Evolutionary conservation across 2,329 filamentous ascomycete species (phyloP).

Genomic region (Pseudogymnoascus pannorum): DNA sequence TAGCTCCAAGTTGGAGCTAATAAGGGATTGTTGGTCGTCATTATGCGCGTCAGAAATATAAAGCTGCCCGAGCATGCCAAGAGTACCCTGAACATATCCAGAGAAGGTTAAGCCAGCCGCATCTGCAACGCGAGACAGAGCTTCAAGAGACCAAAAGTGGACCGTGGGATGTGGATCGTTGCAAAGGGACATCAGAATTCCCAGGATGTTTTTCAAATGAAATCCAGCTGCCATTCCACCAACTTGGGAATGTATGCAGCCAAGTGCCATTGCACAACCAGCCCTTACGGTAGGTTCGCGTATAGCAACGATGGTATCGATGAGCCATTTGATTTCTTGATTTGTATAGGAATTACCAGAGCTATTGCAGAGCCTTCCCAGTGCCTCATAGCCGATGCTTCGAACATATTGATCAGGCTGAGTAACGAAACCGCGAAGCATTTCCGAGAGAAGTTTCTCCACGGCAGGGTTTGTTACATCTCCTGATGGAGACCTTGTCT

Average conservation of each 20-base stretch:
- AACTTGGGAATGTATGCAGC: constrained; percentile 88
- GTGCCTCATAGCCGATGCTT: constrained; percentile 72
- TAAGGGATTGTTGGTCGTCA: constrained; percentile 67
- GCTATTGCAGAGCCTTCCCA: constrained; percentile 68
- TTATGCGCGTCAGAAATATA: constrained; percentile 92
- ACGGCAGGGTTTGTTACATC: constrained; percentile 68
- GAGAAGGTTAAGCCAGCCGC: constrained; percentile 90
- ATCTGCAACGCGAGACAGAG: constrained; percentile 76
- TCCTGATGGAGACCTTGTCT: constrained; percentile 65
- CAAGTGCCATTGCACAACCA: constrained; percentile 88
- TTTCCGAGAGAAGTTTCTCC: constrained; percentile 76
- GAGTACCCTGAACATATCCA: constrained; percentile 77
- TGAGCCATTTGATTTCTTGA: constrained; percentile 79
- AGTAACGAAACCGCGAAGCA: constrained; percentile 63
- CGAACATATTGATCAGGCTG: constrained; percentile 82
- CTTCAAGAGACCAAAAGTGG: constrained; percentile 93
- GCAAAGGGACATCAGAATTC: constrained; percentile 94
- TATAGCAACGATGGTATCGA: constrained; percentile 91
- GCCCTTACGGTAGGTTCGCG: constrained; percentile 88
- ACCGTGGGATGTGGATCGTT: constrained; percentile 93
- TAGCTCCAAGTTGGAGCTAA: constrained; percentile 85
- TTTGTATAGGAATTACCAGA: constrained; percentile 88
- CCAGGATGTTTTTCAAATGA: constrained; percentile 94
- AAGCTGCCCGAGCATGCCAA: constrained; percentile 89
- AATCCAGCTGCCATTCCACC: constrained; percentile 96